Conservation (phyloP, 306 rosid species). For the Vigna angularis region DNA sequence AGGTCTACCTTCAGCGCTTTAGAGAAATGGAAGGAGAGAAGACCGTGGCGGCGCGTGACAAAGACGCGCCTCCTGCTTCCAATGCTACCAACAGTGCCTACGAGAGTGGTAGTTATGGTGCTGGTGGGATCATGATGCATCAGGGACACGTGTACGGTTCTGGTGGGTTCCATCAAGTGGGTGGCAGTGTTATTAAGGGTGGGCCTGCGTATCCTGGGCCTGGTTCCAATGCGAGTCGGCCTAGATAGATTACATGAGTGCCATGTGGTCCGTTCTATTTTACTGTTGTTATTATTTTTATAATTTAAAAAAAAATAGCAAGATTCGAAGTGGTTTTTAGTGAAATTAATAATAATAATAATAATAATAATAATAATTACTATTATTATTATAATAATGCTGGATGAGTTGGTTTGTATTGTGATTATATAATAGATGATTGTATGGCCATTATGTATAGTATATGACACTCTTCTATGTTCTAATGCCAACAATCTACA, state of each 20-base stretch:
- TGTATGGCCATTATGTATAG: slow-evolving; percentile 7
- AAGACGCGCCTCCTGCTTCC: slow-evolving; percentile 26
- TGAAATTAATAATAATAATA: slow-evolving; percentile 12
- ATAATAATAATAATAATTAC: neutral
- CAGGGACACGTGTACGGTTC: slow-evolving; percentile 83
- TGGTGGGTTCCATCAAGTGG: slow-evolving; percentile 69
- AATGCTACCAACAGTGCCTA: slow-evolving; percentile 33
- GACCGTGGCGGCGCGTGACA: slow-evolving; percentile 78
- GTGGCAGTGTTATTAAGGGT: slow-evolving; percentile 47
- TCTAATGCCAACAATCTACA: slow-evolving; percentile 3
- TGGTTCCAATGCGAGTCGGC: slow-evolving; percentile 61
- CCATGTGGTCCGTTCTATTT: slow-evolving; percentile 1
- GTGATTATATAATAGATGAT: neutral
- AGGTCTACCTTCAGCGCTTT: slow-evolving; percentile 76
- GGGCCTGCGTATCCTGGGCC: slow-evolving; percentile 68
- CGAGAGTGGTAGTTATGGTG: slow-evolving; percentile 45
- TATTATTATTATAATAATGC: neutral
- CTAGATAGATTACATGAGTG: slow-evolving; percentile 37
- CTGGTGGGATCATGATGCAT: slow-evolving; percentile 58
- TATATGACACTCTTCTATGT: neutral
- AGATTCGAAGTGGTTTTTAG: neutral
- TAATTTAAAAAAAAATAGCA: neutral
- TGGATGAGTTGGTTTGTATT: slow-evolving; percentile 22
- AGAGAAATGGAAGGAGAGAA: slow-evolving; percentile 91
- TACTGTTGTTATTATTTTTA: neutral